These are phyloP conservation scores for Gremmenia infestans DNA, from an alignment of 2,329 filamentous ascomycete genomes.

Conservation along the genomic window DNA sequence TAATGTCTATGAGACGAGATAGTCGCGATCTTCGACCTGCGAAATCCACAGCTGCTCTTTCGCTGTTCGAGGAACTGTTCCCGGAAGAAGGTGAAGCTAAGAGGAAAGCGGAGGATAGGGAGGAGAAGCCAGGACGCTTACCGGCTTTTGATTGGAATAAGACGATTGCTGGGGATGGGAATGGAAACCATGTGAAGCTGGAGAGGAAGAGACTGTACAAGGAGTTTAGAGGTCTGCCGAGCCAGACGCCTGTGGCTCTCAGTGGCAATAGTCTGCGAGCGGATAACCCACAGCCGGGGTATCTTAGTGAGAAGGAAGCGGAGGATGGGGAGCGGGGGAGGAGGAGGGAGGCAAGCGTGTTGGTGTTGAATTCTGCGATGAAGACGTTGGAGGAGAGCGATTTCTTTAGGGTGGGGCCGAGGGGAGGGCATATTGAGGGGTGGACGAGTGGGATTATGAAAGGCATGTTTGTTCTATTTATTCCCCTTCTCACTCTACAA, in stretches of 20 bases:
- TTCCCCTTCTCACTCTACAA: not conserved
- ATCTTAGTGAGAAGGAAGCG: not conserved
- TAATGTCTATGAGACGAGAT: too few species aligned
- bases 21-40: not conserved
- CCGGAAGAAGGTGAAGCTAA: conserved; percentile 41
- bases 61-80: conserved; percentile 47
- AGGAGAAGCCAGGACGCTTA: conserved; percentile 25
- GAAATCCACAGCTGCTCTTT: conserved; percentile 7
- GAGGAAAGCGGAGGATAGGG: conserved; percentile 9
- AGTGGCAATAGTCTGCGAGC: not conserved
- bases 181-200: not conserved
- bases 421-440: conserved; percentile 58
- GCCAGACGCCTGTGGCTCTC: not conserved
- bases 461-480: conserved; percentile 33
- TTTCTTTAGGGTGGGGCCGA: conserved; percentile 62
- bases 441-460: conserved; percentile 62
- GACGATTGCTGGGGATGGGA: not conserved
- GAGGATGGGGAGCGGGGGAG: not conserved
- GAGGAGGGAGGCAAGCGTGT: conserved; percentile 20
- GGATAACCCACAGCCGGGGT: not conserved
- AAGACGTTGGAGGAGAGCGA: conserved; percentile 60
- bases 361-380: conserved; percentile 56
- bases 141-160: conserved; percentile 26
- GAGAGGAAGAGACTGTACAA: not conserved
- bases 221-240: not conserved